phyloP scores from a whole-genome alignment of 495 filamentous ascomycete genomes.

The Penicillium longicatenatum region DNA sequence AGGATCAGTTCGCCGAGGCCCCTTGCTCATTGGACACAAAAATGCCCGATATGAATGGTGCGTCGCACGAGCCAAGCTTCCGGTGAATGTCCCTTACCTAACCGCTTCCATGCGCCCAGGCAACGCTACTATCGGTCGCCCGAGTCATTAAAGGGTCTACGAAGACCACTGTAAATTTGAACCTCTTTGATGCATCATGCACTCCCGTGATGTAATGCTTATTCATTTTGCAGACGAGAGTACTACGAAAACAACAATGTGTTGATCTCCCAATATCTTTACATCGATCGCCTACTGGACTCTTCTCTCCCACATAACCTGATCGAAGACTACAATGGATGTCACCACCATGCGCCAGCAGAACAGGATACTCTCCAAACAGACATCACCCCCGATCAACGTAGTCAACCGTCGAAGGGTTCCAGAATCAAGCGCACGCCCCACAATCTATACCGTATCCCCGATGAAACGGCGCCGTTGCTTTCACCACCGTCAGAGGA shows the following conservation, averaged over 20 bases:
- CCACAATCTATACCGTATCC: slow-evolving; percentile 75
- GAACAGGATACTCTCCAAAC: background rate
- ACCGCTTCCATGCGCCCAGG: slow-evolving; percentile 20
- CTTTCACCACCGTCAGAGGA: slow-evolving; percentile 33
- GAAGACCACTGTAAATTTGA: slow-evolving; percentile 31
- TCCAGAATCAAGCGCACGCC: slow-evolving; percentile 75
- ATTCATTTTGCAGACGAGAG: slow-evolving; percentile 45
- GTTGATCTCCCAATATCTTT: slow-evolving; percentile 83
- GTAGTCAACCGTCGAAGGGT: background rate
- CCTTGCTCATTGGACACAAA: slow-evolving; percentile 38
- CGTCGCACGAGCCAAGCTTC: background rate
- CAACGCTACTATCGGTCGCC: slow-evolving; percentile 37
- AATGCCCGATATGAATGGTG: slow-evolving; percentile 44
- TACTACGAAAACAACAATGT: slow-evolving; percentile 86
- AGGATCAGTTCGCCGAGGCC: slow-evolving; percentile 21
- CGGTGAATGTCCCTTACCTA: background rate
- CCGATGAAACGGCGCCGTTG: slow-evolving; percentile 70
- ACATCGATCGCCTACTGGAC: slow-evolving; percentile 88
- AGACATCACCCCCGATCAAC: slow-evolving; percentile 22
- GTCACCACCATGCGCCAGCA: slow-evolving; percentile 7
- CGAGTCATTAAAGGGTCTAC: slow-evolving; percentile 28
- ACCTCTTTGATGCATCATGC: background rate
- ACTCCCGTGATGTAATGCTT: background rate
- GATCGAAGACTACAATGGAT: slow-evolving; percentile 73
- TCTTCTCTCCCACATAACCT: slow-evolving; percentile 84